Percentiles rank a stretch among this genome's conserved stretches.
These are phyloP conservation scores for Fusarium caatingaense DNA, from an alignment of 2,329 filamentous ascomycete genomes.

Conservation along the genomic window DNA sequence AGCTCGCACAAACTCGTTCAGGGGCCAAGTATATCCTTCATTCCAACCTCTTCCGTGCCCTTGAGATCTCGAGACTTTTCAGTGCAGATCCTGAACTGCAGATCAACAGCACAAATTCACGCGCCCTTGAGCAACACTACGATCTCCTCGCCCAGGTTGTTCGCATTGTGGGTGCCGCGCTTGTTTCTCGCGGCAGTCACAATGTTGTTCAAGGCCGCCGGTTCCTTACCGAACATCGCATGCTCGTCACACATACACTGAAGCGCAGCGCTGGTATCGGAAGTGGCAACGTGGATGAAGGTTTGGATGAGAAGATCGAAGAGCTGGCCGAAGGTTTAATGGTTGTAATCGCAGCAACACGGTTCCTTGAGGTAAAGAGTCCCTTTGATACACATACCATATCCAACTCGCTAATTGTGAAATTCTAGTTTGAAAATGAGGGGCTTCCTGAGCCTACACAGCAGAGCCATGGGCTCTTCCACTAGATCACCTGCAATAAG, in stretches of 20 bases:
- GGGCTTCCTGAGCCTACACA: constrained; percentile 49
- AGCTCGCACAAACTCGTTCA: constrained; percentile 83
- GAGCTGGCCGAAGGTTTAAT: constrained; percentile 89
- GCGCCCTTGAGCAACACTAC: constrained; percentile 84
- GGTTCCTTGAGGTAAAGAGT: constrained; percentile 81
- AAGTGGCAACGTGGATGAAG: constrained; percentile 51
- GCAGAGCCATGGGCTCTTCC: constrained; percentile 54
- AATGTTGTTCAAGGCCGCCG: constrained; percentile 82
- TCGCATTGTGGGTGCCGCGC: constrained; percentile 82
- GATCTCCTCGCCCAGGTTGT: constrained; percentile 82
- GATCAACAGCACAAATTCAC: constrained; percentile 75
- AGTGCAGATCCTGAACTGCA: constrained; percentile 92
- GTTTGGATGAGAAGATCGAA: constrained; percentile 71
- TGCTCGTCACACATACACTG: constrained; percentile 87
- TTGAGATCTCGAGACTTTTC: constrained; percentile 88
- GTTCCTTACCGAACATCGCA: constrained; percentile 85
- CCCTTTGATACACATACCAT: neutral
- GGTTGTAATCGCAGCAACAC: constrained; percentile 82
- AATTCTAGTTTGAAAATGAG: constrained; percentile 57
- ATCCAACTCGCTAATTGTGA: constrained; percentile 28
- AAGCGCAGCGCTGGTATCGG: constrained; percentile 89
- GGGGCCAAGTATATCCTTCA: constrained; percentile 91
- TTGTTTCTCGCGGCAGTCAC: constrained; percentile 83
- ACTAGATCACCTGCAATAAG: constrained; percentile 44
- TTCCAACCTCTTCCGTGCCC: constrained; percentile 83